Evolutionary conservation across 139 green algal genomes (phyloP).

Genomic region (Chlorella ohadii): DNA sequence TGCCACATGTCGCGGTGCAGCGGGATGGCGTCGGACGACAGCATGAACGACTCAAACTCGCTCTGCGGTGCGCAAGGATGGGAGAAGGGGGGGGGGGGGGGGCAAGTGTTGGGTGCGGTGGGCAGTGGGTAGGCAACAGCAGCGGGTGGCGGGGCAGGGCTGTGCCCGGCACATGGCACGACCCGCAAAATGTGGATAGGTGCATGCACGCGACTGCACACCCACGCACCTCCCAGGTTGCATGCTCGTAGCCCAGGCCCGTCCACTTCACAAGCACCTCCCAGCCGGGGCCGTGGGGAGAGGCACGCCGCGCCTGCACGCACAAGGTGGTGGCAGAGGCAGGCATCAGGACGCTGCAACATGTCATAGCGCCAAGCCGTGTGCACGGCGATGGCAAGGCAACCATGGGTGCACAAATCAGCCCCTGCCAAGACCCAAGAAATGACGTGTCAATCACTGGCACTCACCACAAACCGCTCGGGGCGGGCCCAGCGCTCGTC

Average conservation of each 20-base stretch:
- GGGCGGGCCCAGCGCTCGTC: slow-evolving; percentile 64
- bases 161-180: no score
- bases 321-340: slow-evolving; percentile 25
- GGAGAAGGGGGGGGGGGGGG: not conserved
- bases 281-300: slow-evolving; percentile 79
- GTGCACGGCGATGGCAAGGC: no score
- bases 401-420: no score
- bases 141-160: no score
- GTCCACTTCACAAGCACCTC: slow-evolving; percentile 92
- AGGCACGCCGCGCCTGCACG: slow-evolving; percentile 62
- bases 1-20: slow-evolving; percentile 79
- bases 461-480: slow-evolving; percentile 44
- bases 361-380: no score
- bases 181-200: no score
- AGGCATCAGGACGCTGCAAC: no score
- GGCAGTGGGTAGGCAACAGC: no score
- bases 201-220: not conserved
- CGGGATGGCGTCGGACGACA: slow-evolving; percentile 55
- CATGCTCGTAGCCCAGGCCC: slow-evolving; percentile 77
- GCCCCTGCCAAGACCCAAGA: no score
- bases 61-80: slow-evolving; percentile 16
- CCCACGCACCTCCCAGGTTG: slow-evolving; percentile 82
- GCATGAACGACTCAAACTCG: slow-evolving; percentile 48
- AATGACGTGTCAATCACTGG: no score
- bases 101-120: no score